Base-by-base conservation (phyloP, 2,329 filamentous ascomycete species). In the Alternaria burnsii region DNA sequence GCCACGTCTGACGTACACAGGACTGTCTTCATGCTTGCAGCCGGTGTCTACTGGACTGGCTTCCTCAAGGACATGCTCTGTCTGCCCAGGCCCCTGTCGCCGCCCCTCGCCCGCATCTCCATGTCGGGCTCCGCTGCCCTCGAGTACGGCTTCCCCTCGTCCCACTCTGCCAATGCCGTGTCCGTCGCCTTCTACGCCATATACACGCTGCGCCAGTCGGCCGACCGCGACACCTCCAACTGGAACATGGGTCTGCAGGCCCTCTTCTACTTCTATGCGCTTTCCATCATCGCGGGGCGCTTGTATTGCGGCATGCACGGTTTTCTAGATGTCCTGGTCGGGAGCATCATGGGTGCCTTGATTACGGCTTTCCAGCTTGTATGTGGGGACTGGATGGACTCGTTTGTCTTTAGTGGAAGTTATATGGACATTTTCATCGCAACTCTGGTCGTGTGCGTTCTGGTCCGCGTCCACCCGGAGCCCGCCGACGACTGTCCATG, bases 251-350 rank as follows among this genome's bases (percentile, higher is more conserved):
- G 84, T 4, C 81, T 97, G 26, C 91, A 95, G 74, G 78, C 80
- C 5, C 78, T 92, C 6, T 89, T 90, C 41, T 96, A 95, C 78
- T 89, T 92, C 69, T 99, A 98, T 76, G 92, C 92, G 34, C 81
- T 88, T 12, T 97, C 94, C 26, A 98, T 99, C 73, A 87, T 97
- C 41, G 82, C 98, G 63, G 95, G 95, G 6, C 89, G 95, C 20
- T 83, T 99, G 36, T 98, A 99, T 82, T 99, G 95, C 75, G 95
- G 95, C 62, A 99, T 99, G 95, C 95, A 99, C 80, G 95, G 95
- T 11, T 97, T 98, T 80, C 84, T 95, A 43, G 95, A 99, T 78
- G 93, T 98, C 24, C 80, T 95, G 14, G 79, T 95, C 58, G 95
- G 95, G 7, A 92, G 90, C 55, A 71, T 88, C 14, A 84, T 97